phyloP scores from a whole-genome alignment of 495 filamentous ascomycete species.

The Daldinia childiae region DNA sequence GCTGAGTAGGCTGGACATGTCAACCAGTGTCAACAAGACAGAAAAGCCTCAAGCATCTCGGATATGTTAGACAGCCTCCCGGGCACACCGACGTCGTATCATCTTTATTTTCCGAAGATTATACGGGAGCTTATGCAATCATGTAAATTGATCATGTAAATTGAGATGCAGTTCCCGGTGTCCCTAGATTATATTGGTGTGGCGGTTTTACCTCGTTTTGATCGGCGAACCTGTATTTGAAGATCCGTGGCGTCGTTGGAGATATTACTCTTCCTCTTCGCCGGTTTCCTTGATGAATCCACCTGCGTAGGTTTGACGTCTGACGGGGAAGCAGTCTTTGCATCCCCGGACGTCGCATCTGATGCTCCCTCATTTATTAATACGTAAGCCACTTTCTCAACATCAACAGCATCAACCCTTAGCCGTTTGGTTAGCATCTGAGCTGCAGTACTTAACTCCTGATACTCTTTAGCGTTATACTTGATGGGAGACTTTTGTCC shows the following conservation, averaged over 20 bases:
- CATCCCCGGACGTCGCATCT: conserved; percentile 6
- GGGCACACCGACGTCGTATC: conserved; percentile 37
- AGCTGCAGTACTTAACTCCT: conserved; percentile 58
- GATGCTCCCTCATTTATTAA: conserved; percentile 53
- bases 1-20: conserved; percentile 23
- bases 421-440: conserved; percentile 59
- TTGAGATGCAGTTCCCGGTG: conserved; percentile 30
- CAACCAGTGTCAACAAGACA: conserved; percentile 19
- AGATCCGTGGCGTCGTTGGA: conserved; percentile 27
- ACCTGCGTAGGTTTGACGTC: conserved; percentile 19
- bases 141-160: conserved; percentile 33
- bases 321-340: conserved; percentile 9
- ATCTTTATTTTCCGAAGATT: conserved; percentile 18
- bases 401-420: conserved; percentile 63
- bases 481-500: conserved; percentile 62
- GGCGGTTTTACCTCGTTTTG: conserved; percentile 34
- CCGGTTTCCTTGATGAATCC: conserved; percentile 17
- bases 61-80: conserved; percentile 6
- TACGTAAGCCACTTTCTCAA: conserved; percentile 77
- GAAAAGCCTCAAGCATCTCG: conserved; percentile 23
- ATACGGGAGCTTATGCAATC: conserved; percentile 20
- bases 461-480: conserved; percentile 73
- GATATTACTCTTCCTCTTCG: conserved; percentile 49
- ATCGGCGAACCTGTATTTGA: conserved; percentile 32
- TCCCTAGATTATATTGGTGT: conserved; percentile 34